A percentile compares a stretch with the other conserved stretches of the same genome.
These are phyloP conservation scores for Boletus patriciae DNA, from an alignment of 768 basidiomycete species.

Conservation along the genomic window DNA sequence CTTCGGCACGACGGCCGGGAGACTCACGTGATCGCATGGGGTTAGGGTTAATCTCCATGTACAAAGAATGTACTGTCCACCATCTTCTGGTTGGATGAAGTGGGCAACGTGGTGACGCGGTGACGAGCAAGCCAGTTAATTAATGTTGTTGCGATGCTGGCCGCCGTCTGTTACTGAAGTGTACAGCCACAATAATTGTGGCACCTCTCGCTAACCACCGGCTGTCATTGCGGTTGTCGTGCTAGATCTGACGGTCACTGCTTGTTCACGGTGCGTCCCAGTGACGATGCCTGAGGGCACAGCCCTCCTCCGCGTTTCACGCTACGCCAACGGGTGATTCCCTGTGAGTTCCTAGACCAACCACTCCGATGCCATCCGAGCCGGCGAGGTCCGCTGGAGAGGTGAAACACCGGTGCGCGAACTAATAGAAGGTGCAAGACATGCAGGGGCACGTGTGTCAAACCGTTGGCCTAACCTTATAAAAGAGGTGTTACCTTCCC, in stretches of 20 bases:
- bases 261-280: background rate
- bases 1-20: no score
- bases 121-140: no score
- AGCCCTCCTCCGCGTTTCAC: background rate
- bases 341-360: background rate
- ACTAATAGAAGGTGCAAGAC: background rate
- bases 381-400: background rate
- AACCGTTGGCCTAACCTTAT: constrained; percentile 12
- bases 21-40: no score
- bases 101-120: no score
- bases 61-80: no score
- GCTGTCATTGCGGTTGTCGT: no score
- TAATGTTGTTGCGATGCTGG: no score
- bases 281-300: background rate
- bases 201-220: no score
- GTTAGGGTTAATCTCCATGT: no score
- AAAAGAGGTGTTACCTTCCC: constrained; percentile 3
- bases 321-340: background rate
- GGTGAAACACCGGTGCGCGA: constrained; percentile 6
- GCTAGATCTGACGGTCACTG: background rate
- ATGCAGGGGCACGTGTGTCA: constrained; percentile 18
- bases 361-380: background rate
- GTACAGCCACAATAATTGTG: no score
- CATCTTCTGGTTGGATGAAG: no score
- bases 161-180: no score